phyloP scores from a whole-genome alignment of 371 early-diverging fungal genomes.

The Capniomyces stellatus region DNA sequence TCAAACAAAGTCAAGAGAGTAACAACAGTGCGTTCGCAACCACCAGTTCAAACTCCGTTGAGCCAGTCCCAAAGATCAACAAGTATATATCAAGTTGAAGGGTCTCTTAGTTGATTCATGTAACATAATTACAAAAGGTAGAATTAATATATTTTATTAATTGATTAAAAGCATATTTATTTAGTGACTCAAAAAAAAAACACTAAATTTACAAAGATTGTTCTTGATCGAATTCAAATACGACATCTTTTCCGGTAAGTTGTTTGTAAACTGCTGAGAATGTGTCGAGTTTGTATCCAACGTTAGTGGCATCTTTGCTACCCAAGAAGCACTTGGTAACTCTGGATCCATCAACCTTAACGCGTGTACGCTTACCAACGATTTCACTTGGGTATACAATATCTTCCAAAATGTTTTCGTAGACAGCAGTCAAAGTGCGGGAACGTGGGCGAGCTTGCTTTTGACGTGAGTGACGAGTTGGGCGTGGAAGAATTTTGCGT shows the following conservation, averaged over 20 bases:
- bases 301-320: slow-evolving; percentile 84
- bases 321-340: slow-evolving; percentile 92
- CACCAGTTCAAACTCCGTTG: too few relatives aligned
- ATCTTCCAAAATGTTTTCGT: slow-evolving; percentile 91
- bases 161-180: too few relatives aligned
- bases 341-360: slow-evolving; percentile 85
- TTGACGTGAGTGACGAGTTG: slow-evolving; percentile 64
- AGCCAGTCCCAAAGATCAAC: too few relatives aligned
- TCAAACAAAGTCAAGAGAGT: too few relatives aligned
- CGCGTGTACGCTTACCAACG: slow-evolving; percentile 90
- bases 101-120: too few relatives aligned
- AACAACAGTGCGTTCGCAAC: too few relatives aligned
- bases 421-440: slow-evolving; percentile 90
- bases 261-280: slow-evolving; percentile 88
- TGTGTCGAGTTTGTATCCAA: slow-evolving; percentile 95
- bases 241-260: slow-evolving; percentile 92
- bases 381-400: slow-evolving; percentile 96
- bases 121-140: too few relatives aligned
- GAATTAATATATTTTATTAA: too few relatives aligned
- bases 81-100: too few relatives aligned
- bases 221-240: slow-evolving; percentile 81
- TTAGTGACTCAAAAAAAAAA: too few relatives aligned
- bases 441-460: slow-evolving; percentile 86
- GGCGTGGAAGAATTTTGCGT: slow-evolving; percentile 88
- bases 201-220: slow-evolving; percentile 2